Conservation (phyloP, 257 asterid species). For the Solanum paucissectum region DNA sequence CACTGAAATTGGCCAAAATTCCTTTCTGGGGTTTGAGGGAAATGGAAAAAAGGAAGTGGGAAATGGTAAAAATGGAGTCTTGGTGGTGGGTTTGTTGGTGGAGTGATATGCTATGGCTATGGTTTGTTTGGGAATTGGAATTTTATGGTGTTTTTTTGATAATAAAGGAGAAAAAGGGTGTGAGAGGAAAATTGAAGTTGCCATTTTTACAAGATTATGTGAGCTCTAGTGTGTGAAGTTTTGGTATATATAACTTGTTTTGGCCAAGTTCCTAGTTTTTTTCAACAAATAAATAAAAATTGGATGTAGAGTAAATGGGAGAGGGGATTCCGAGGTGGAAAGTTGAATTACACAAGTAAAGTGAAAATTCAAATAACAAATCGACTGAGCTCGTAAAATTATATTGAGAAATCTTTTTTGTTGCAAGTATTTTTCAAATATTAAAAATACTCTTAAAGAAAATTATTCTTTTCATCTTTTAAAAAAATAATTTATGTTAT, state of each 20-base stretch:
- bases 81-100: background rate
- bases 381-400: accelerated
- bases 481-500: background rate
- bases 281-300: background rate
- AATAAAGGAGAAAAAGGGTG: slow-evolving; percentile 1
- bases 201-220: slow-evolving; percentile 1
- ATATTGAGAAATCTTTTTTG: too few relatives aligned
- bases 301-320: background rate
- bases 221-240: background rate
- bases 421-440: background rate
- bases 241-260: background rate
- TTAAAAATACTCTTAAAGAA: too few relatives aligned
- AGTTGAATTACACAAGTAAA: background rate
- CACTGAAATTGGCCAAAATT: slow-evolving; percentile 4
- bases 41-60: background rate
- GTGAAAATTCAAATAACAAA: background rate
- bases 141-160: background rate
- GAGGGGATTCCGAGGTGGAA: background rate
- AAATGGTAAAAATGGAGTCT: background rate
- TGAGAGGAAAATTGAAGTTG: slow-evolving; percentile 9
- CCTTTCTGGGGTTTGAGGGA: background rate
- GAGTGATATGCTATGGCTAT: background rate
- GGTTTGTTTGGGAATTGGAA: background rate
- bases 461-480: background rate
- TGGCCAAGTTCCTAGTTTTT: background rate